Evolutionary conservation across 2,329 filamentous ascomycete species (phyloP), one percentile per base, ranked within the genome.

Genomic region (Colletotrichum australisinense): DNA sequence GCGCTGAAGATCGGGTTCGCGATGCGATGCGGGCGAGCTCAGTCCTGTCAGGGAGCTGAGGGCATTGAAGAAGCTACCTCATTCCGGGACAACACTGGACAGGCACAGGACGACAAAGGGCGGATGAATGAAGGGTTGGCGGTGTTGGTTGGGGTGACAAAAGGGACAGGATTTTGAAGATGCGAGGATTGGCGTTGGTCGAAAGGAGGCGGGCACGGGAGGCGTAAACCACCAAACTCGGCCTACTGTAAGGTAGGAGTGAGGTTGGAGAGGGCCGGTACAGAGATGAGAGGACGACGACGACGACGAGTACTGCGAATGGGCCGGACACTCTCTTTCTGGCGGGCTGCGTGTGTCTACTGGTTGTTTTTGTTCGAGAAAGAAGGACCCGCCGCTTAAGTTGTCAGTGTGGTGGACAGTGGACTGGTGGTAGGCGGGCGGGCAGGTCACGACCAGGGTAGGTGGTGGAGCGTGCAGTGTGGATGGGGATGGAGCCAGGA

Each of bases 1-100:
- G 28, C 35, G 67, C 64, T 69, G 72, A 53, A 35, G 28, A 66
- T 74, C 59, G 70, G 59, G 11, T 30, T n/a, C 53, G 24, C 69
- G 53, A 76, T 74, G 73, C 73, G 63, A 57, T 63, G 63, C 38
- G 67, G 56, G 66, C 63, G 72, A 75, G 70, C 87, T 88, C 88
- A 90, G 88, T 90, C 88, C 88, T 83, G 85, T 86, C 83, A 88
- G 84, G 88, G 88, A 89, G 85, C 88, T 89, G 88, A 89, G 88
- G 82, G 81, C 83, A 84, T 83, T 82, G 83, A 84, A 82, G 80
- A 80, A 82, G 84, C 86, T 90, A 90, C 88, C 88, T 86, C 88
- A 90, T 90, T 87, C 86, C 88, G 87, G 53, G 69, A 69, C 67
- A 62, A 68, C 32, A 73, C 26, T 67, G 49, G 70, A 69, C 62